Evolutionary conservation across 345 rosid genomes (phyloP).

Genomic region (Pistacia integerrima): DNA sequence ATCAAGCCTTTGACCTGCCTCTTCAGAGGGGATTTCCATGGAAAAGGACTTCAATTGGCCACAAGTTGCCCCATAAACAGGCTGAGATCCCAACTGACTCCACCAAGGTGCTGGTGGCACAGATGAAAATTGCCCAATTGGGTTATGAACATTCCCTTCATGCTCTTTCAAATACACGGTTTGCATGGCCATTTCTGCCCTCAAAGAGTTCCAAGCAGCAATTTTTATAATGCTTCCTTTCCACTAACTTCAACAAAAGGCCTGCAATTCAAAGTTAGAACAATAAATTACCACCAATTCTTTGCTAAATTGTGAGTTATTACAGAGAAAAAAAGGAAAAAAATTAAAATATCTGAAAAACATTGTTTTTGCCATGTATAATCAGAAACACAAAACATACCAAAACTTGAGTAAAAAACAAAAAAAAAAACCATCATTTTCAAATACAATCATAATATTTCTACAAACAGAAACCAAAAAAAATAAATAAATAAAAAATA

Average conservation of each 20-base stretch:
- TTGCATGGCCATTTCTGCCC: conserved; percentile 73
- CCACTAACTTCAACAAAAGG: conserved; percentile 19
- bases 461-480: conserved; percentile 1
- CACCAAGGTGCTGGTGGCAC: conserved; percentile 65
- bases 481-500: conserved; percentile 14
- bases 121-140: conserved; percentile 50
- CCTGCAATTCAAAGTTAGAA: conserved; percentile 32
- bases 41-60: conserved; percentile 47
- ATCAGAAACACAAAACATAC: background rate
- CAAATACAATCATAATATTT: background rate
- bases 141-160: conserved; percentile 54
- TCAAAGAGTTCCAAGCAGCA: conserved; percentile 15
- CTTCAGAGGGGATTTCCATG: conserved; percentile 37
- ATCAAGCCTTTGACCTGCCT: conserved; percentile 40
- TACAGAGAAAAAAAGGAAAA: background rate
- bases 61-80: conserved; percentile 46
- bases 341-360: background rate
- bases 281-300: conserved; percentile 15
- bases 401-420: background rate
- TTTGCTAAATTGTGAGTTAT: conserved; percentile 20
- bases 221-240: conserved; percentile 13
- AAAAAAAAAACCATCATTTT: background rate
- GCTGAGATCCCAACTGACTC: conserved; percentile 58
- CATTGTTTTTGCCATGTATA: background rate
- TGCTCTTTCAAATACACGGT: conserved; percentile 63